Evolutionary conservation across 768 basidiomycete species (phyloP), one percentile per base, ranked within the genome.

Genomic region (Boletus barrowsii): DNA sequence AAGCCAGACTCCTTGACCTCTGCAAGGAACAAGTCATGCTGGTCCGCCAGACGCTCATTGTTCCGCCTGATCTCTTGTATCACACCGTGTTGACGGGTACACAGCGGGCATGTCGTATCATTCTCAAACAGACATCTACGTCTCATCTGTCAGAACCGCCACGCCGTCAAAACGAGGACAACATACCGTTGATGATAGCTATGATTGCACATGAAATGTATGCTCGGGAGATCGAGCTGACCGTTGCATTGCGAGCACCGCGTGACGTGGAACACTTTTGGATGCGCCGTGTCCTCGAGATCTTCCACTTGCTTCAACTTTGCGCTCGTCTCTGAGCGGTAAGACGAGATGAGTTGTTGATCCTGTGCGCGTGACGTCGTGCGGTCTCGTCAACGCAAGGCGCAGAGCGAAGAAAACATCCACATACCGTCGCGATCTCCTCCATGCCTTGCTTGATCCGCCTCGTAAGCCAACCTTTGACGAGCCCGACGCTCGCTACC

Each of bases 191-290:
- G 93, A 68, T 99, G 97, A 74, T 92, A 98, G 56, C 91, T 93
- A 68, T 98, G 97, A 63, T 88, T 86, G 72, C 96, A 99, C 96
- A 98, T 97, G 66, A 98, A 98, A 70, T 98, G 95, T 7, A 98
- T 79, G 59, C 84, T 88, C 0, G 97, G 96, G 10, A 98, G 81
- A 68, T 98, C 95, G 55, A 98, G 82, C 62, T 90, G 91, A 1
- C 87, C 91, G 15, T 86, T 81, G 69, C 97, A 98, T 5, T 86
- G 81, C 20, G 95, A 87, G 70, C 97, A 98, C 40, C 93, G 79
- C 9, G 94, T 95, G 56, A 96, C 90, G 66, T 98, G 94, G 77
- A 98, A 97, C 20, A 98, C 88, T 18, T 83, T 81, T 1, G 97
- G 90, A 49, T 85, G 81, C 20, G 84, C 81, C 8, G 84, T 77